Evolutionary conservation across 176 grass and related monocot species (phyloP), one percentile per base, ranked within the genome.

Genomic region (Paspalum notatum): DNA sequence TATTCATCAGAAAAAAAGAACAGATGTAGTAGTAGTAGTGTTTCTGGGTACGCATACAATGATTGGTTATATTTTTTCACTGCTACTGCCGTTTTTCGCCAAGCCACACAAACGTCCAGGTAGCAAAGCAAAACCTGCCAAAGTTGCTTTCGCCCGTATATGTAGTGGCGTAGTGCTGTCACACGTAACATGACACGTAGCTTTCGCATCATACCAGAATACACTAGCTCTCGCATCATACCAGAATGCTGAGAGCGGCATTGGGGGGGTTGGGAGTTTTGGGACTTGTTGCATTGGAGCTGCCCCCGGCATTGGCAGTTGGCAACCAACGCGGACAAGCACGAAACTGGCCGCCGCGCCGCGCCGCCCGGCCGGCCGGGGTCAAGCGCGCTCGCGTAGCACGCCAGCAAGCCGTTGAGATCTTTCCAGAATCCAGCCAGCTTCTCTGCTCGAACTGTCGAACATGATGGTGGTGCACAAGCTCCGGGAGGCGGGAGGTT

Each of bases 281-380:
- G 24, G 7, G 20, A 57, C 2, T 32, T 32, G 32, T 32, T 32
- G 21, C 21, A 25, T 59, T 5, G 59, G 12, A 59, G 61, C 50
- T 21, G 5, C 47, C 37, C 17, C 41, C 39, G 27, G 80, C 21
- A 32, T 32, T 32, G 32, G 32, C 32, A 62, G 58, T 41, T 48
- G 49, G 40, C 40, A 78, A 41, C 58, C 26, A 78, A 83, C 66
- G 47, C 25, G 25, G 56, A 17, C n/a, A 67, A 60, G 51, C 76
- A 79, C 61, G 24, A 84, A 80, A 24, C 20, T 54, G 16, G 25
- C 16, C 16, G 15, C 4, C 50, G 32, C 32, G 32, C 32, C 32
- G 32, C 32, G 32, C 32, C 32, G 32, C 32, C 2, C 32, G 32
- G 32, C 32, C 32, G n/a, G n/a, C n/a, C n/a, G n/a, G n/a, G n/a